These are phyloP conservation scores for Peribolospora baueri DNA, from an alignment of 768 basidiomycete genomes.

Conservation along the genomic window DNA sequence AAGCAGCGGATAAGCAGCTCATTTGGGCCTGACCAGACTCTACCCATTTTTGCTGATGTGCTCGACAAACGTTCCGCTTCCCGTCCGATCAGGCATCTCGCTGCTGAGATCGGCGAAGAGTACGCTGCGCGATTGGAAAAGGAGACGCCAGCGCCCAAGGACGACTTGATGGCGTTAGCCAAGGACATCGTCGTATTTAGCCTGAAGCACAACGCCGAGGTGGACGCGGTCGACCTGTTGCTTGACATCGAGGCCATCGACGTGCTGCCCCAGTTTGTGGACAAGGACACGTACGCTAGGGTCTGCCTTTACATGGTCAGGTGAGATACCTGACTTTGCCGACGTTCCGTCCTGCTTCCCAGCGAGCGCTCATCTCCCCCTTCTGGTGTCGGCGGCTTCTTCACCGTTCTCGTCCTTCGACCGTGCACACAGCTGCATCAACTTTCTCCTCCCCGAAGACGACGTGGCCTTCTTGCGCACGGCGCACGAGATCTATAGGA, in stretches of 20 bases:
- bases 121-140: constrained; percentile 46
- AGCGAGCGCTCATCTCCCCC: not conserved
- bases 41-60: no score
- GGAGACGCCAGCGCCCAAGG: constrained; percentile 20
- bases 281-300: constrained; percentile 61
- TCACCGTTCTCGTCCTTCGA: constrained; percentile 4
- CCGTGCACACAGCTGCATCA: constrained; percentile 41
- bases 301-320: constrained; percentile 93
- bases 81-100: constrained; percentile 34
- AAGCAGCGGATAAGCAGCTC: no score
- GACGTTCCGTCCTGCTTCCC: not conserved
- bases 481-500: constrained; percentile 67
- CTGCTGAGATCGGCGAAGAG: constrained; percentile 88
- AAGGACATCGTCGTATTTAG: constrained; percentile 72
- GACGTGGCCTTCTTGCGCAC: constrained; percentile 70
- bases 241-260: constrained; percentile 79
- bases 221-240: constrained; percentile 85
- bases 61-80: not conserved
- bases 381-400: not conserved
- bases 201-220: constrained; percentile 81
- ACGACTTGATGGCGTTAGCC: constrained; percentile 52
- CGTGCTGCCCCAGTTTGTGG: constrained; percentile 49
- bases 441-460: constrained; percentile 73
- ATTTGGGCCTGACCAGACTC: no score
- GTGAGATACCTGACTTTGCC: constrained; percentile 24